Evolutionary conservation across 495 filamentous ascomycete species (phyloP).

Genomic region (Articulospora tetracladia): DNA sequence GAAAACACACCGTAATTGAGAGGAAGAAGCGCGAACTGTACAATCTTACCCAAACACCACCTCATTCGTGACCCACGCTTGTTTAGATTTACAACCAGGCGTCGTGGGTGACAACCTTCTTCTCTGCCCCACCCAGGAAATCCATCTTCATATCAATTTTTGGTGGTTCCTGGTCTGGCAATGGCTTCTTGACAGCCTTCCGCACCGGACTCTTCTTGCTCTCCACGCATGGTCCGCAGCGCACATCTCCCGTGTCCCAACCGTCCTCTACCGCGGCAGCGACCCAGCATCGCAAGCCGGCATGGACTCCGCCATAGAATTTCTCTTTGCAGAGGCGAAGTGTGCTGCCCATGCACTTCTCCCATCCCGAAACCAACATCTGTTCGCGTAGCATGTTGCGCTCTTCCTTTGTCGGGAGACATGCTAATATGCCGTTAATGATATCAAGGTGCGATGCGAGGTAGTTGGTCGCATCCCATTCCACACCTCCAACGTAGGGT

Average conservation of each 20-base stretch:
- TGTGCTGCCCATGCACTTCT: slow-evolving; percentile 80
- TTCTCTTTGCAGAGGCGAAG: slow-evolving; percentile 95
- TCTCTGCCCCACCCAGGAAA: slow-evolving; percentile 15
- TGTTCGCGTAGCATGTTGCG: slow-evolving; percentile 77
- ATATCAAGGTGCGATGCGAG: slow-evolving; percentile 89
- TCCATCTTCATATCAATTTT: slow-evolving; percentile 54
- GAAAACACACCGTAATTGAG: not conserved
- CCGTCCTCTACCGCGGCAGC: slow-evolving; percentile 80
- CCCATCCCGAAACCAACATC: slow-evolving; percentile 81
- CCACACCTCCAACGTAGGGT: slow-evolving; percentile 94
- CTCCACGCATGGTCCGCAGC: slow-evolving; percentile 60
- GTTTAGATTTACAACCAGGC: slow-evolving; percentile 19
- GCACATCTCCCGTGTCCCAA: slow-evolving; percentile 75
- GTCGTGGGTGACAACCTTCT: slow-evolving; percentile 16
- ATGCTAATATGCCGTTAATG: slow-evolving; percentile 87
- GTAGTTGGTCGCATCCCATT: slow-evolving; percentile 99
- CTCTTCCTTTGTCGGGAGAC: slow-evolving; percentile 63
- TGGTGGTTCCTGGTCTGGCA: slow-evolving; percentile 35
- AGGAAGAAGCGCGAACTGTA: not conserved
- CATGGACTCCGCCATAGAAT: slow-evolving; percentile 88
- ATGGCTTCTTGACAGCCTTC: slow-evolving; percentile 31
- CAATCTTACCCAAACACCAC: not conserved
- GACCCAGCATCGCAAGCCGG: slow-evolving; percentile 85
- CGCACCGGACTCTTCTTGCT: slow-evolving; percentile 47
- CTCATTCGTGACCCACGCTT: not conserved